Evolutionary conservation across 1,139 yeast species (phyloP).

Genomic region (Arxiozyma slooffiae): DNA sequence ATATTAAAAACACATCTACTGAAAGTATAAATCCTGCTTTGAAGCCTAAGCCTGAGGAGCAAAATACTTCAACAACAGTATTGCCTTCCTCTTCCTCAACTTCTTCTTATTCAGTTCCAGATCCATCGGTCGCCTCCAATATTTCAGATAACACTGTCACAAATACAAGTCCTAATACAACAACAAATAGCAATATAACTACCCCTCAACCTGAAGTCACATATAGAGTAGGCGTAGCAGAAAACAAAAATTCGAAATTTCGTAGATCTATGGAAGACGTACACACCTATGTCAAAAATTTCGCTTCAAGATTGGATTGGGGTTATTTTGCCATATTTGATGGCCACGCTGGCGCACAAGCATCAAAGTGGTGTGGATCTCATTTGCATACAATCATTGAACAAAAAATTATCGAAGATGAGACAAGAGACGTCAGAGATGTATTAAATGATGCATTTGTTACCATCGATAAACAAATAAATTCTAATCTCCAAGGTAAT

Average conservation of each 20-base stretch:
- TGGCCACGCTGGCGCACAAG: constrained; percentile 93
- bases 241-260: constrained; percentile 70
- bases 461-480: constrained; percentile 64
- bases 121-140: not conserved
- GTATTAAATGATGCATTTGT: constrained; percentile 52
- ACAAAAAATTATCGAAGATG: constrained; percentile 29
- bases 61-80: not conserved
- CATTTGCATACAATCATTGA: constrained; percentile 50
- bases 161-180: not conserved
- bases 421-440: constrained; percentile 44
- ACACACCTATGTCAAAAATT: constrained; percentile 86
- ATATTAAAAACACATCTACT: not conserved
- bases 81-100: not conserved
- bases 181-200: not conserved
- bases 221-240: constrained; percentile 79
- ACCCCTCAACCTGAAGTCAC: constrained; percentile 36
- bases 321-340: constrained; percentile 95
- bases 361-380: constrained; percentile 94
- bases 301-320: constrained; percentile 81
- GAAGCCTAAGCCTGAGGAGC: not conserved
- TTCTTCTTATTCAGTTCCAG: not conserved
- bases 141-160: not conserved
- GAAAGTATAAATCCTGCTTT: not conserved
- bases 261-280: constrained; percentile 95
- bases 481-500: constrained; percentile 46